Base-by-base conservation (phyloP, 2,329 filamentous ascomycete genomes). In the Anthostomella pinea region DNA sequence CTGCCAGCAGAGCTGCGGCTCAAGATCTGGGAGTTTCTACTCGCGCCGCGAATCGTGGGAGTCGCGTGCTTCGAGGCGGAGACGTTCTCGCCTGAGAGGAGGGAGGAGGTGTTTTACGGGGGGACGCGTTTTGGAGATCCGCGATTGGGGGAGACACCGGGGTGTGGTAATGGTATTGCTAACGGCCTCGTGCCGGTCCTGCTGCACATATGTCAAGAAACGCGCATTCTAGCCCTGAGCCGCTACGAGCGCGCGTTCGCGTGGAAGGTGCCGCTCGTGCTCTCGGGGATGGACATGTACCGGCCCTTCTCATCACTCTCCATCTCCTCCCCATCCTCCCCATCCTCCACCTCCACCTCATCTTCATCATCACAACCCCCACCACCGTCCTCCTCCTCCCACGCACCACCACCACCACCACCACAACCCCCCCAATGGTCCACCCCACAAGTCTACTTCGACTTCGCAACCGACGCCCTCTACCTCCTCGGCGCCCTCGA, bases 401-500 rank as follows among this genome's bases (percentile, higher is more conserved):
- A 37, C 29, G 1, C 13, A 15, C 25, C 25, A 27, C 25, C 16
- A 16, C 18, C 6, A 11, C 24, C 27, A 10, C 24, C 8, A 27
- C 41, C 19, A 19, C 42, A 24, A 42, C 57, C 55, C 40, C 58
- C 57, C 24, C 43, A 57, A 35, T 60, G 55, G 52, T 60, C 56
- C 13, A 58, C 60, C 8, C 56, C 68, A 2, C 56, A 56, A 18
- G 62, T 66, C 10, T 73, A 65, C 61, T 74, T 75, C 67, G 67
- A 70, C 57, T 74, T 69, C 51, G 51, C 39, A 16, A 56, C 57
- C 18, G 71, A 75, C 57, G 59, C 64, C n/a, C 57, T 75, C 17
- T 66, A 70, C 41, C 61, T 75, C 25, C 54, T 63, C 2, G 71
- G 71, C 34, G 68, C 72, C 51, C 59, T 74, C 8, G 69, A 73